Base-by-base conservation (phyloP, 139 green algal species). In the Chlamydomonas sp. region DNA sequence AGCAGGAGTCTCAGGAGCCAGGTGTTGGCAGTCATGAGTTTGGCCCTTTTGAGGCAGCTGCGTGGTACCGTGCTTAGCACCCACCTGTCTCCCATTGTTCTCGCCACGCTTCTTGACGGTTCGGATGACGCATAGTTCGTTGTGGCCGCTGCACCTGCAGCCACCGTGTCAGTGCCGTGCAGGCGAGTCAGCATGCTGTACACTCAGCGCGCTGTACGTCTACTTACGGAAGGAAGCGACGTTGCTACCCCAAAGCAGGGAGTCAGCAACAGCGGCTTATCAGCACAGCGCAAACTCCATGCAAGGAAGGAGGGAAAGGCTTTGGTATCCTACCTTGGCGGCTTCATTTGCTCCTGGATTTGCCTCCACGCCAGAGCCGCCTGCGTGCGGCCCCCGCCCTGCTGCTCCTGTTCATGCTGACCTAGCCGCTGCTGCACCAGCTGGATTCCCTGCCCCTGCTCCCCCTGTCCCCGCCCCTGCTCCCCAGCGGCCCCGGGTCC, bases 61-160 rank as follows among this genome's bases (percentile, higher is more conserved):
- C 66, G 66, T 71, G 66, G 9, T 10, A 10, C 10, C 12, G 66
- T 14, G 66, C 10, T 49, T 49, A 49, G 31, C 7, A 12, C 75
- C 1, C 75, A 79, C 75, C 75, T 79, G 85, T 49, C 92, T 61
- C 14, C 90, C 86, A 20, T 88, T 85, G 87, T 92, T 94, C 0
- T 77, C 60, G 62, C 78, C 88, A 59, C 84, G 73, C 87, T 95
- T 95, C 79, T 93, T 95, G 7, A 94, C 92, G 57, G 88, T 85
- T 6, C 92, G 85, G 0, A 95, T 88, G 1, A 95, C 92, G 71
- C 89, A 91, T 15, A 85, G 77, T 83, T 94, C 92, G 1, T 71
- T 64, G 83, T 94, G 91, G 18, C 91, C 87, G 16, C 60, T 80
- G 73, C 83, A 88, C 31, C 83, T 88, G 74, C 63, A 20, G 78